phyloP scores from a whole-genome alignment of 257 asterid genomes.

The Nicotiana obtusifolia region DNA sequence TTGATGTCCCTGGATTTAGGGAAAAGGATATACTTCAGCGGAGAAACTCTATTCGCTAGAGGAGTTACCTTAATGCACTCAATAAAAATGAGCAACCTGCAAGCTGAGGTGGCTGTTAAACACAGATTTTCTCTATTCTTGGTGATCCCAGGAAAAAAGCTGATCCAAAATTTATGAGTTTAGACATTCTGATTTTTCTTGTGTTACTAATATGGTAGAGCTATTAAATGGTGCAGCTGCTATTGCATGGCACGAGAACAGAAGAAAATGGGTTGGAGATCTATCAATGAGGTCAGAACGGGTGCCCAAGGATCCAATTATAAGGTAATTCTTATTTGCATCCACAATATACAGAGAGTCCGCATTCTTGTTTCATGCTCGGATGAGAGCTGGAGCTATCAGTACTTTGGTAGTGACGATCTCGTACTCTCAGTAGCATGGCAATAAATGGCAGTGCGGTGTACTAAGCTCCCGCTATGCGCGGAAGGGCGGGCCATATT shows the following conservation, averaged over 20 bases:
- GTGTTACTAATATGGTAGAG: not conserved
- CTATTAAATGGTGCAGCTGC: conserved; percentile 50
- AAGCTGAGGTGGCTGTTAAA: not conserved
- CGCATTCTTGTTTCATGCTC: not conserved
- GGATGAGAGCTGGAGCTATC: not conserved
- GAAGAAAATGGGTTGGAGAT: conserved; percentile 76
- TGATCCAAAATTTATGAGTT: not conserved
- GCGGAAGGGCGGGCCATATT: not conserved
- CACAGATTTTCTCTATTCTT: not conserved
- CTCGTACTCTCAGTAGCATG: too few relatives aligned
- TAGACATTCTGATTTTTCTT: not conserved
- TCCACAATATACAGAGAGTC: not conserved
- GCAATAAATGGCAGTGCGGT: not conserved
- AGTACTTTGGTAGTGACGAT: not conserved
- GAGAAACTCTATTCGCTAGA: not conserved
- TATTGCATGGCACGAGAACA: conserved; percentile 73
- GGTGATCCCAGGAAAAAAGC: not conserved
- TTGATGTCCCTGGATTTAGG: not conserved
- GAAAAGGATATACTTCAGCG: not conserved
- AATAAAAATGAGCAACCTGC: not conserved
- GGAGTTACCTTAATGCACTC: not conserved
- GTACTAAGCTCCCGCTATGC: not conserved
- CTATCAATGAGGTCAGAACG: conserved; percentile 38
- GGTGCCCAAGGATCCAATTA: conserved; percentile 64
- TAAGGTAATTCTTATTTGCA: conserved; percentile 40